Percentiles rank a stretch among this genome's conserved stretches.
Evolutionary conservation across 1,139 yeast species (phyloP).

Genomic region (Suhomyces coccinellae): DNA sequence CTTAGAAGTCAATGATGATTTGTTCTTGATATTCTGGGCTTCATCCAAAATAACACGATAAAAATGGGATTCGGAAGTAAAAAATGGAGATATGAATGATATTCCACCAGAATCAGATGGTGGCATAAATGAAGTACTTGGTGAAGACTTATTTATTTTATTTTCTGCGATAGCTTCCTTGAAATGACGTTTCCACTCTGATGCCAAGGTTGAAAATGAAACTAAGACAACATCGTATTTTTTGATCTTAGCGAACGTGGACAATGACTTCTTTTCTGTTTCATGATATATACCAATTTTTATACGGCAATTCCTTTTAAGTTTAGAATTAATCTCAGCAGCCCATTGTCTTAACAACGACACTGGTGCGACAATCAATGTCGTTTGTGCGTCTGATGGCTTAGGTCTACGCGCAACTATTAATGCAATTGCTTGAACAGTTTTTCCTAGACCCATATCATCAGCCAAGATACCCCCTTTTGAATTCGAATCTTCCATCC

Average conservation of each 20-base stretch:
- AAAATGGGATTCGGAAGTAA: conserved; percentile 51
- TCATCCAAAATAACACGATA: conserved; percentile 83
- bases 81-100: conserved; percentile 68
- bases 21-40: conserved; percentile 86
- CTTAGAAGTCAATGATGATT: conserved; percentile 61
- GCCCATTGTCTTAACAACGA: conserved; percentile 84
- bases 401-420: conserved; percentile 56
- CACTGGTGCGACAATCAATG: conserved; percentile 83
- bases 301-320: conserved; percentile 49
- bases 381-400: conserved; percentile 47
- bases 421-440: conserved; percentile 76
- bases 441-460: conserved; percentile 94
- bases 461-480: conserved; percentile 87
- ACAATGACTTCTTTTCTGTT: conserved; percentile 36
- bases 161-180: conserved; percentile 28
- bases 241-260: conserved; percentile 46
- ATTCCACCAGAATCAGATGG: conserved; percentile 40
- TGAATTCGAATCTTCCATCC: conserved; percentile 58
- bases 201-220: conserved; percentile 72
- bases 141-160: conserved; percentile 14
- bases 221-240: conserved; percentile 74
- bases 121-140: conserved; percentile 35
- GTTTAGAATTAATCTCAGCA: conserved; percentile 65
- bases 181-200: conserved; percentile 67
- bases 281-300: conserved; percentile 66